Evolutionary conservation across 2,329 filamentous ascomycete genomes (phyloP).

Genomic region (Colletotrichum tabaci): DNA sequence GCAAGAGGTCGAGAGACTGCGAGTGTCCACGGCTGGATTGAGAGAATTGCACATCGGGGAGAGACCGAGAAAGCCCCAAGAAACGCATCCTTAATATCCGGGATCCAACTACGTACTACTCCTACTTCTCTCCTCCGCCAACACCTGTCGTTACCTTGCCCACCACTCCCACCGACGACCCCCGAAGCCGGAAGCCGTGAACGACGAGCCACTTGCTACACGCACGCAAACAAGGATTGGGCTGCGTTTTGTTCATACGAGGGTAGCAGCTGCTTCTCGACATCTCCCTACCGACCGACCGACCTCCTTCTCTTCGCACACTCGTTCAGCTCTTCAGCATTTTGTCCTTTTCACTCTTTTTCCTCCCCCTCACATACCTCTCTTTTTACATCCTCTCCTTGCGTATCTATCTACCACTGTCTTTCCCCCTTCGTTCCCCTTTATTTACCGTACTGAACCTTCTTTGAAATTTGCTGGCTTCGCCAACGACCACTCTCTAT

Average conservation of each 20-base stretch:
- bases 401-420: constrained; percentile 24
- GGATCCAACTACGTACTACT: background rate
- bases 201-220: constrained; percentile 1
- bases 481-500: constrained; percentile 8
- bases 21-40: constrained; percentile 33
- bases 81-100: constrained; percentile 24
- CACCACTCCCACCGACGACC: constrained; percentile 17
- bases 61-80: background rate
- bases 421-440: constrained; percentile 28
- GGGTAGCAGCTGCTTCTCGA: constrained; percentile 38
- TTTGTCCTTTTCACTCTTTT: constrained; percentile 24
- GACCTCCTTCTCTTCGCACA: constrained; percentile 41
- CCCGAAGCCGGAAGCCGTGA: constrained; percentile 21
- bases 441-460: constrained; percentile 24
- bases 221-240: constrained; percentile 30
- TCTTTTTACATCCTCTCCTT: constrained; percentile 30
- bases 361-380: background rate
- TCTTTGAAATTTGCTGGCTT: constrained; percentile 23
- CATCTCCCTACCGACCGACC: constrained; percentile 15
- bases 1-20: constrained; percentile 37
- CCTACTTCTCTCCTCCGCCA: constrained; percentile 18
- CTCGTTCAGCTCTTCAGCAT: constrained; percentile 42
- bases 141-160: constrained; percentile 25
- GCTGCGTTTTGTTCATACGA: constrained; percentile 30
- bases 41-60: constrained; percentile 26